Evolutionary conservation across 2,329 filamentous ascomycete species (phyloP).

Genomic region (Xylaria sp.): DNA sequence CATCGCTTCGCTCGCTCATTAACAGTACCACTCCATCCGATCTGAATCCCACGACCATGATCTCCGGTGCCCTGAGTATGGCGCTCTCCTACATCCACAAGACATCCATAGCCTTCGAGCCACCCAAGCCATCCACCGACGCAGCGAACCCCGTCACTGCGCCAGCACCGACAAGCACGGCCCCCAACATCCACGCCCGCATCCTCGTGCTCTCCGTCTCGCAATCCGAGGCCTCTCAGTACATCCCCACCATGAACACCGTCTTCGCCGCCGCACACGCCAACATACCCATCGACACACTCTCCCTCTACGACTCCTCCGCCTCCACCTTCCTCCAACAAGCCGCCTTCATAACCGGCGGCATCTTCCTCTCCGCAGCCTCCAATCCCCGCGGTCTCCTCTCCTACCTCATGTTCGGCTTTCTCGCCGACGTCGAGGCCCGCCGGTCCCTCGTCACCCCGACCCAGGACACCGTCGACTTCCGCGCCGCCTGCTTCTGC

Average conservation of each 20-base stretch:
- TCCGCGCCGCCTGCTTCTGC: constrained; percentile 97
- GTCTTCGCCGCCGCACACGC: constrained; percentile 92
- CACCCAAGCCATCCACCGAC: constrained; percentile 45
- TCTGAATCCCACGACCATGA: constrained; percentile 70
- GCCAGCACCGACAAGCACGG: constrained; percentile 29
- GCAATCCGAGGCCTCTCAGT: constrained; percentile 77
- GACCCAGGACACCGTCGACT: constrained; percentile 83
- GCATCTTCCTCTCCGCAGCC: constrained; percentile 48
- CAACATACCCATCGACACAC: constrained; percentile 84
- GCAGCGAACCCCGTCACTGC: constrained; percentile 32
- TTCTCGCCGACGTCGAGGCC: constrained; percentile 60
- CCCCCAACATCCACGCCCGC: constrained; percentile 61
- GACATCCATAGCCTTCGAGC: constrained; percentile 58
- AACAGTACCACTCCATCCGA: constrained; percentile 58
- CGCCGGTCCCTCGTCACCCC: constrained; percentile 66
- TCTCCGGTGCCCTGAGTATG: constrained; percentile 85
- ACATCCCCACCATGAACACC: constrained; percentile 97
- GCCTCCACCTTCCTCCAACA: constrained; percentile 93
- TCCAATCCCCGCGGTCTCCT: constrained; percentile 65
- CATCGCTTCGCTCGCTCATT: constrained; percentile 69
- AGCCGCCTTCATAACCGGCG: constrained; percentile 61
- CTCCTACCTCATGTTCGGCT: constrained; percentile 91
- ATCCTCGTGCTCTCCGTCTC: constrained; percentile 90
- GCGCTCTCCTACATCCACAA: constrained; percentile 90
- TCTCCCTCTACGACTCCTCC: constrained; percentile 77